phyloP scores from a whole-genome alignment of 2,329 filamentous ascomycete genomes.

The Ascochyta koolunga region DNA sequence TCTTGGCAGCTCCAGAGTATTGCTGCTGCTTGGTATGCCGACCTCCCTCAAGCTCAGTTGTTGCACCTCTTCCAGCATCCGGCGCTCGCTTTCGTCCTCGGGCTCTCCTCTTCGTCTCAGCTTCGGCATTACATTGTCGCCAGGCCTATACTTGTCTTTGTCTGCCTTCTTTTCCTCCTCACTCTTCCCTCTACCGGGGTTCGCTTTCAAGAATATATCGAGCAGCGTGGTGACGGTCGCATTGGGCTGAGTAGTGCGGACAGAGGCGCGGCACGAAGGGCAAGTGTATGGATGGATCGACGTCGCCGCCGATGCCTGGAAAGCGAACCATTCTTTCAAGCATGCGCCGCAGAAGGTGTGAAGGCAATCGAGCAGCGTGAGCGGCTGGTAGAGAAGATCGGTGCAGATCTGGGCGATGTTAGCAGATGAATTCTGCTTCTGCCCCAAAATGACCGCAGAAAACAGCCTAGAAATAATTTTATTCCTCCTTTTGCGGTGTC shows the following conservation, averaged over 20 bases:
- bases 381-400: constrained; percentile 87
- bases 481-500: not conserved
- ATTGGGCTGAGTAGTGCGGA: constrained; percentile 88
- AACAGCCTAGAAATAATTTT: not conserved
- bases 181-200: constrained; percentile 75
- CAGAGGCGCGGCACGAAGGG: constrained; percentile 85
- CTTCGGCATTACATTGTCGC: constrained; percentile 78
- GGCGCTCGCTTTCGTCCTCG: constrained; percentile 70
- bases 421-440: constrained; percentile 27
- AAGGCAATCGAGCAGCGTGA: constrained; percentile 89
- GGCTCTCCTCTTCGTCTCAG: constrained; percentile 57
- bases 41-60: constrained; percentile 75
- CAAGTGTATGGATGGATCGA: constrained; percentile 75
- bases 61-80: constrained; percentile 73
- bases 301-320: constrained; percentile 69
- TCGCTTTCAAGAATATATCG: constrained; percentile 83
- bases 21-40: constrained; percentile 55
- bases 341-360: constrained; percentile 97
- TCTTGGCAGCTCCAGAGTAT: constrained; percentile 47
- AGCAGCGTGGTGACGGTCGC: constrained; percentile 87
- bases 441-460: constrained; percentile 3
- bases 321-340: constrained; percentile 93
- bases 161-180: constrained; percentile 78
- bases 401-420: constrained; percentile 79
- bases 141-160: constrained; percentile 75